Evolutionary conservation across 1,284 basidiomycete species (phyloP).

Genomic region (Trametes sp.): DNA sequence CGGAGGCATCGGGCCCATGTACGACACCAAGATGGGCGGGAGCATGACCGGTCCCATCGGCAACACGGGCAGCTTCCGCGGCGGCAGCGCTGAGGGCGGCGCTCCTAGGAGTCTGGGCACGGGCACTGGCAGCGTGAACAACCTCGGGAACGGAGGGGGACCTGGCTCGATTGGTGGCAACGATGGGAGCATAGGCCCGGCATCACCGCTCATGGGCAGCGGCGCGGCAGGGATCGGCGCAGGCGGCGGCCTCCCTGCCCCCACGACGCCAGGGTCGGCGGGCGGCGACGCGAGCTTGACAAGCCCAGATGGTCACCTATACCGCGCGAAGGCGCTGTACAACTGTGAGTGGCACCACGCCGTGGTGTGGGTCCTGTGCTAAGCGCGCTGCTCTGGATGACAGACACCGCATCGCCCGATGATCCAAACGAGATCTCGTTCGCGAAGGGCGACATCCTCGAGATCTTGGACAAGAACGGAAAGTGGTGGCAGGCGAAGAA

Average conservation of each 20-base stretch:
- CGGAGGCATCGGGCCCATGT: conserved; percentile 64
- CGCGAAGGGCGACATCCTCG: conserved; percentile 91
- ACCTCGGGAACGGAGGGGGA: conserved; percentile 47
- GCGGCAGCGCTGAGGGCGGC: conserved; percentile 44
- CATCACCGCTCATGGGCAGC: conserved; percentile 69
- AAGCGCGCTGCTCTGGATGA: conserved; percentile 15
- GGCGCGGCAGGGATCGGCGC: conserved; percentile 63
- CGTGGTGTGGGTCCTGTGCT: conserved; percentile 1
- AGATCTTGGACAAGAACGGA: conserved; percentile 92
- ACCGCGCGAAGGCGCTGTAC: conserved; percentile 89
- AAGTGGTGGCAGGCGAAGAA: conserved; percentile 98
- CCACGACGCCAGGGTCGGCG: conserved; percentile 30
- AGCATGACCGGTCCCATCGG: conserved; percentile 56
- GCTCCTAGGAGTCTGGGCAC: conserved; percentile 52
- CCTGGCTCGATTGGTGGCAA: conserved; percentile 55
- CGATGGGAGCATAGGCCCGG: conserved; percentile 54
- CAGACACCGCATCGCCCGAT: conserved; percentile 90
- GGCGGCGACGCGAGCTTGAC: conserved; percentile 31
- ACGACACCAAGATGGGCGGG: conserved; percentile 64
- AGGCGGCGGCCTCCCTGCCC: conserved; percentile 43
- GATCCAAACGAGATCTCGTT: conserved; percentile 98
- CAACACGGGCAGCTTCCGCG: conserved; percentile 71
- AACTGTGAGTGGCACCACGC: conserved; percentile 64
- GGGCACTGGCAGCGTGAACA: conserved; percentile 46
- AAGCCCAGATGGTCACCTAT: conserved; percentile 55